These are phyloP conservation scores for Coffea canephora DNA, from an alignment of 257 asterid species.

Conservation along the genomic window DNA sequence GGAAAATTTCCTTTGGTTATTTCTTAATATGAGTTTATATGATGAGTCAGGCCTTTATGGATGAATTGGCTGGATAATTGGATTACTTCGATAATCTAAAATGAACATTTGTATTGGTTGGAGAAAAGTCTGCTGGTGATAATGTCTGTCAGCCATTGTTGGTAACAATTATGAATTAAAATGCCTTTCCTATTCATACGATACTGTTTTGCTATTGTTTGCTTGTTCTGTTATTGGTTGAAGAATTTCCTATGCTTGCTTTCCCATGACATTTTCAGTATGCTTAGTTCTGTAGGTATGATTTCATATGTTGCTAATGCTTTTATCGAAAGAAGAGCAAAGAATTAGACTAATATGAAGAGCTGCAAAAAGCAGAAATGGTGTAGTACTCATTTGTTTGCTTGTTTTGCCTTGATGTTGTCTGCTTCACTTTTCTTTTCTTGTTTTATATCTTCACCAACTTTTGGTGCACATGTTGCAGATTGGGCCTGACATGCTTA, in stretches of 20 bases:
- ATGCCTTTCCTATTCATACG: neutral
- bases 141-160: neutral
- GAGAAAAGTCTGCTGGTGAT: neutral
- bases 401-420: neutral
- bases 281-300: neutral
- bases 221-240: neutral
- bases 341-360: neutral
- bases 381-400: neutral
- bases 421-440: neutral
- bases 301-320: neutral
- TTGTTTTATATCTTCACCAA: neutral
- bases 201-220: neutral
- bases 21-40: neutral
- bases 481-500: constrained; percentile 97
- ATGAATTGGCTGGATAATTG: neutral
- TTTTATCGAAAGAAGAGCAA: neutral
- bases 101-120: neutral
- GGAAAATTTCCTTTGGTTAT: neutral
- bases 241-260: neutral
- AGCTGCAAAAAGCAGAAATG: neutral
- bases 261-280: neutral
- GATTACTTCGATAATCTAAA: neutral
- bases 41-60: neutral
- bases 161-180: neutral
- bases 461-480: constrained; percentile 25